Conservation (phyloP, 352 stramenopile species). For the Phytophthora tentaculata region DNA sequence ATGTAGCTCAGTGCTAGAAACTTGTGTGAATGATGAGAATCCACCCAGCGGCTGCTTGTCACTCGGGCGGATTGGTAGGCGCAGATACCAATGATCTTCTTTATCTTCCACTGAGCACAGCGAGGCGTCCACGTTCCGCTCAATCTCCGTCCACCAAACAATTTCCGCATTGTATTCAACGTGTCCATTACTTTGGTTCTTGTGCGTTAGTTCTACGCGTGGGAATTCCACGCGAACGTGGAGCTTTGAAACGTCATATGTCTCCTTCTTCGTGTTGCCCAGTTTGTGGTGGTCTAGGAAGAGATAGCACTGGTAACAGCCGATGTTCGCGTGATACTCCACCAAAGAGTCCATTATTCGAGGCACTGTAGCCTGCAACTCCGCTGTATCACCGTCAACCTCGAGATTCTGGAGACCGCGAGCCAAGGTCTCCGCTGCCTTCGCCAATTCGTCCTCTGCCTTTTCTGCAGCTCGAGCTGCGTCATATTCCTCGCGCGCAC, state of each 20-base stretch:
- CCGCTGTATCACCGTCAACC: neutral
- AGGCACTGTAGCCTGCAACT: slow-evolving; percentile 10
- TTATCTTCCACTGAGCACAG: slow-evolving; percentile 46
- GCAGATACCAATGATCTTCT: slow-evolving; percentile 70
- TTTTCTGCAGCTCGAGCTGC: slow-evolving; percentile 33
- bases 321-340: slow-evolving; percentile 85
- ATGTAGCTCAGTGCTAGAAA: slow-evolving; percentile 48
- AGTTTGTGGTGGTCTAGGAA: slow-evolving; percentile 24
- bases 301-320: slow-evolving; percentile 83
- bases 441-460: slow-evolving; percentile 43
- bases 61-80: slow-evolving; percentile 54
- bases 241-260: slow-evolving; percentile 35
- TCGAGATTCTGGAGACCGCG: slow-evolving; percentile 34
- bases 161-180: neutral
- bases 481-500: slow-evolving; percentile 36
- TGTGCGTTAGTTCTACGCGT: slow-evolving; percentile 37
- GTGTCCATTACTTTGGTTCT: neutral
- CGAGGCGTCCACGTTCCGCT: slow-evolving; percentile 56
- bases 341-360: slow-evolving; percentile 48
- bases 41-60: slow-evolving; percentile 58
- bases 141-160: slow-evolving; percentile 63
- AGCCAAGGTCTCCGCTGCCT: slow-evolving; percentile 33
- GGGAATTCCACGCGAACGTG: slow-evolving; percentile 49
- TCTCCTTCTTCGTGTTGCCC: neutral
- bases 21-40: slow-evolving; percentile 67